Conservation (phyloP, 2,329 filamentous ascomycete genomes). For the Trichoderma pleuroti region DNA sequence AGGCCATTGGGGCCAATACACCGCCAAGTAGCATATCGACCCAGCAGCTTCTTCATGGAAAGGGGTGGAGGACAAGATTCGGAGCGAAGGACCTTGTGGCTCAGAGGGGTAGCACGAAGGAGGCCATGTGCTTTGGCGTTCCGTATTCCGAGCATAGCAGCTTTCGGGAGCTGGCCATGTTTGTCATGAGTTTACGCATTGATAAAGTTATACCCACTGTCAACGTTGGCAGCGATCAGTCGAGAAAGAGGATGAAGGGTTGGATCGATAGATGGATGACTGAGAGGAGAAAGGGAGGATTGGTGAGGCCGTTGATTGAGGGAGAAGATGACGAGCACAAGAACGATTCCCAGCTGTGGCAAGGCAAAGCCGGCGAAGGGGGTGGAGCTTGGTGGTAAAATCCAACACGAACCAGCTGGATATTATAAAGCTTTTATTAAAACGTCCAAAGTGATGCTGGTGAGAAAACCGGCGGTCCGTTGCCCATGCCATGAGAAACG, state of each 20-base stretch:
- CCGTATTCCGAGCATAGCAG: conserved; percentile 96
- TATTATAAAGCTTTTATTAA: conserved; percentile 14
- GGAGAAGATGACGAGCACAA: conserved; percentile 35
- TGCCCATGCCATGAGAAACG: conserved; percentile 29
- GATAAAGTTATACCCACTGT: conserved; percentile 92
- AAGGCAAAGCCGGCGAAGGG: conserved; percentile 38
- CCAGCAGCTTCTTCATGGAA: conserved; percentile 50
- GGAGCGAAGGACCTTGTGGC: conserved; percentile 68
- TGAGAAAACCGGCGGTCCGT: conserved; percentile 24
- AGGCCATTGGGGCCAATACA: conserved; percentile 52
- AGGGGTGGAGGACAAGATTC: conserved; percentile 74
- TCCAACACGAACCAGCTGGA: neutral
- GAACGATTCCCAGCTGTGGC: conserved; percentile 34
- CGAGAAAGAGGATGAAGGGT: conserved; percentile 57
- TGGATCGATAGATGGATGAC: conserved; percentile 63
- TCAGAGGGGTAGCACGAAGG: conserved; percentile 76
- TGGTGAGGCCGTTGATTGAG: conserved; percentile 44
- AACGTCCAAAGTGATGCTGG: conserved; percentile 11
- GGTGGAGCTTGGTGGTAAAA: conserved; percentile 40
- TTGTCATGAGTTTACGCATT: conserved; percentile 81
- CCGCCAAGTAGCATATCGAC: conserved; percentile 49
- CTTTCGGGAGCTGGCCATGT: conserved; percentile 91
- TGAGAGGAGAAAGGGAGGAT: conserved; percentile 55
- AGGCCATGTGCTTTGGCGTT: conserved; percentile 86
- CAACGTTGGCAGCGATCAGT: conserved; percentile 64